A percentile compares a stretch with the other conserved stretches of the same genome.
Evolutionary conservation across 306 rosid genomes (phyloP).

Genomic region (Casuarina glauca): DNA sequence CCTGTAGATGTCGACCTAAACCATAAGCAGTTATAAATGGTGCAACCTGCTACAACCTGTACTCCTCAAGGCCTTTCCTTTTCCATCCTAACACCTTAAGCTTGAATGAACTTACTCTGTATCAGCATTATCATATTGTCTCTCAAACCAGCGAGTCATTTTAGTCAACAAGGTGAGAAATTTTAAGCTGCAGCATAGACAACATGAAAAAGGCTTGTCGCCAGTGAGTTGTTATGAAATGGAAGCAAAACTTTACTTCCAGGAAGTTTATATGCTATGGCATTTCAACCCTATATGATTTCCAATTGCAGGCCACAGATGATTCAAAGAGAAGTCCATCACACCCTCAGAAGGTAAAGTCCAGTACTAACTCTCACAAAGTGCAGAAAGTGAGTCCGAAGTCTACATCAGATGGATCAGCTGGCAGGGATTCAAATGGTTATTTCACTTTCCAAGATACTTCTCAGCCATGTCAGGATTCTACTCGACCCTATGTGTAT

Average conservation of each 20-base stretch:
- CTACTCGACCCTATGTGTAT: slow-evolving; percentile 38
- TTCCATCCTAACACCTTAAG: not conserved
- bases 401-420: slow-evolving; percentile 20
- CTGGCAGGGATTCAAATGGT: slow-evolving; percentile 15
- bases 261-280: not conserved
- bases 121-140: not conserved
- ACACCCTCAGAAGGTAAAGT: slow-evolving; percentile 4
- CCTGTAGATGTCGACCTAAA: no score
- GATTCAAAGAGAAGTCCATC: not conserved
- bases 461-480: slow-evolving; percentile 22
- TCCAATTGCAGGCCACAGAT: slow-evolving; percentile 39
- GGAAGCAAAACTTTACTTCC: slow-evolving; percentile 2
- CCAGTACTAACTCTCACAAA: not conserved
- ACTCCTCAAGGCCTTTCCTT: not conserved
- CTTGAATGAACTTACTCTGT: not conserved
- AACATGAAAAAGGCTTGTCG: slow-evolving; percentile 11
- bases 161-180: not conserved
- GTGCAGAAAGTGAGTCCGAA: slow-evolving; percentile 3
- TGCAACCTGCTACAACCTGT: not conserved
- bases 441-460: slow-evolving; percentile 35
- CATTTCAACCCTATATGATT: slow-evolving; percentile 19
- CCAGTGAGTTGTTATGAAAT: slow-evolving; percentile 14
- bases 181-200: slow-evolving; percentile 3
- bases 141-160: slow-evolving; percentile 8
- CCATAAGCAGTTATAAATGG: slow-evolving; percentile 6